Base-by-base conservation (phyloP, 371 early-diverging fungal species). In the Entomophthora muscae region DNA sequence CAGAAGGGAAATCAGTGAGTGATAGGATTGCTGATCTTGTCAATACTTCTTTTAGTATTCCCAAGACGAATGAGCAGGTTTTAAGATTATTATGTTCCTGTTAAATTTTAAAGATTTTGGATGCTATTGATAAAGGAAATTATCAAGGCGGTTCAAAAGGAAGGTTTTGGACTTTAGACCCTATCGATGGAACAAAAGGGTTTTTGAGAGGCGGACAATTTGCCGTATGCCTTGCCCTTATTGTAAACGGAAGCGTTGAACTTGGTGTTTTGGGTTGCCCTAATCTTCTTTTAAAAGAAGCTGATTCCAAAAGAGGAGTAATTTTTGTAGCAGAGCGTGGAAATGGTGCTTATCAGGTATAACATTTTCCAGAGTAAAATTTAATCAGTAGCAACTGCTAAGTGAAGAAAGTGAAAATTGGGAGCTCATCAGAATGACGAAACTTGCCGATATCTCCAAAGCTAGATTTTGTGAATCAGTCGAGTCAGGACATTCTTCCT, bases 161-260 rank as follows among this genome's bases (percentile, higher is more conserved):
- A 12, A 82, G 95, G 63, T 71, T 74, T 78, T 98, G 97, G 97
- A 91, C 95, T 21, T 76, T 98, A 64, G 98, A 98, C 71, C 98
- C 98, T 1, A 91, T 97, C 70, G 98, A 93, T 71, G 91, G 90
- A 26, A 90, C 90, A 29, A 88, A 88, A 72, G 98, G 98, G 3
- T 98, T 95, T 70, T 74, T 98, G 68, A 83, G 98, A 63, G 96
- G 96, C 57, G 95, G 89, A 62, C 98, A 98, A 79, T 98, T 80
- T 73, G 97, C 98, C 0, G 91, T 98, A 2, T 96, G 98, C 67
- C 76, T 98, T 52, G 94, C 96, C 22, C 76, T 95, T 60, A 84
- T 97, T 66, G 78, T 83, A 2, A 86, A 95, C 68, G 94, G 95
- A 29, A 70, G 81, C 28, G 95, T 97, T 3, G 75, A 87, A 67